phyloP scores from a whole-genome alignment of 2,329 filamentous ascomycete species.

The Exophiala dermatitidis region DNA sequence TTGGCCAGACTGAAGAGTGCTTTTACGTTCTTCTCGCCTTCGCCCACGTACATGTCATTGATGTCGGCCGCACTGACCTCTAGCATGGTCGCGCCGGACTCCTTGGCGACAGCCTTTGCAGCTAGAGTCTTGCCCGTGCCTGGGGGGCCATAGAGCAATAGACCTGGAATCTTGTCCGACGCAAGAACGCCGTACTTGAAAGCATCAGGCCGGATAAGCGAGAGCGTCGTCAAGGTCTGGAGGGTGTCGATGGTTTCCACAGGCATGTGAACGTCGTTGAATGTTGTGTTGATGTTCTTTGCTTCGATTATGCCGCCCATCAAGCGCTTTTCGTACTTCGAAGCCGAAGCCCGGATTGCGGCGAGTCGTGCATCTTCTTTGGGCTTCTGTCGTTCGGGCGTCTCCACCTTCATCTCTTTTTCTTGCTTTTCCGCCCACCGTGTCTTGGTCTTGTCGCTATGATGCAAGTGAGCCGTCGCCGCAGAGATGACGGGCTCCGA shows the following conservation, averaged over 20 bases:
- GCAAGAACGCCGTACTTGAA: conserved; percentile 92
- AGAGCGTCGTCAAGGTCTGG: conserved; percentile 80
- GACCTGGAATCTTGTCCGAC: conserved; percentile 81
- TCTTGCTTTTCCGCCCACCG: conserved; percentile 31
- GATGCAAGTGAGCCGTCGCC: conserved; percentile 33
- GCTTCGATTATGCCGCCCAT: conserved; percentile 75
- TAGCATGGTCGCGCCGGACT: conserved; percentile 61
- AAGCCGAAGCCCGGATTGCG: conserved; percentile 52
- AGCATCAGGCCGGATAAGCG: conserved; percentile 81
- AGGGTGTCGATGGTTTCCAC: conserved; percentile 77
- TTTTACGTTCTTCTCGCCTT: conserved; percentile 91
- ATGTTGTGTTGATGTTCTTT: conserved; percentile 75
- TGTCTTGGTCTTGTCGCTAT: conserved; percentile 45
- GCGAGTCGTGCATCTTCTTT: conserved; percentile 37
- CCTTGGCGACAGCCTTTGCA: conserved; percentile 58
- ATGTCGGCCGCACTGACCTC: conserved; percentile 87
- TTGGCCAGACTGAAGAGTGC: conserved; percentile 87
- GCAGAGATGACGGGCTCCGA: conserved; percentile 28
- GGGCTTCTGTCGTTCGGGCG: conserved; percentile 29
- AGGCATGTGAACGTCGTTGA: conserved; percentile 77
- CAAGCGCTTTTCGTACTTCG: conserved; percentile 74
- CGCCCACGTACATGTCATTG: conserved; percentile 93
- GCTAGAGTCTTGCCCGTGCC: conserved; percentile 57
- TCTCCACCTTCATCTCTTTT: conserved; percentile 9
- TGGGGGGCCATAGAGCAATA: conserved; percentile 80